Conservation (phyloP, 352 stramenopile genomes). For the Thraustotheca clavata region DNA sequence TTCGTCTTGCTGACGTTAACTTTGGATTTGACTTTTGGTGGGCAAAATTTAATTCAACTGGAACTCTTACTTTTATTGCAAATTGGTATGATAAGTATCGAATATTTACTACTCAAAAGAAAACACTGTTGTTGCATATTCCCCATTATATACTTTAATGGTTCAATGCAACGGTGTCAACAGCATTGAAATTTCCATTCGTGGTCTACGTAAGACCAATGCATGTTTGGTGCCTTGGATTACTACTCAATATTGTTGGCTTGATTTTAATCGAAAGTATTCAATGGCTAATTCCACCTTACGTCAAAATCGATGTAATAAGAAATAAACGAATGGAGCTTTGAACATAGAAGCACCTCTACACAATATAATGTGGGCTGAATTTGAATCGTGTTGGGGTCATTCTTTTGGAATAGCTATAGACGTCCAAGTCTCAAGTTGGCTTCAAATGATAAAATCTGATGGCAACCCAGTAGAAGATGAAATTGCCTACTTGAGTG, state of each 20-base stretch:
- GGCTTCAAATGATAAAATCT: too few species aligned
- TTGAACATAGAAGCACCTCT: constrained; percentile 4
- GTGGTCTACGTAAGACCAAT: not conserved
- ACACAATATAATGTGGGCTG: not conserved
- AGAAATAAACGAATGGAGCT: not conserved
- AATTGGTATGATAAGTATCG: too few species aligned
- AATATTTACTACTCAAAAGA: too few species aligned
- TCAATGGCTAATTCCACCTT: constrained; percentile 5
- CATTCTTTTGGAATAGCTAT: not conserved
- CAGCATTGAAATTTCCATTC: too few species aligned
- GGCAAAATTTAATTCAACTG: constrained; percentile 14
- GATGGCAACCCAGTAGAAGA: too few species aligned
- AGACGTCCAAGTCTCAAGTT: too few species aligned
- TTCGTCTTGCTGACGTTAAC: constrained; percentile 2
- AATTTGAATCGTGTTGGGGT: not conserved
- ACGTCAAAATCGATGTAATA: not conserved
- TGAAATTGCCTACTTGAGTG: too few species aligned
- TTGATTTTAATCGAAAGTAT: constrained; percentile 8
- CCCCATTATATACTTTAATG: too few species aligned
- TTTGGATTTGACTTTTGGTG: constrained; percentile 13
- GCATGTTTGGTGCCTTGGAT: constrained; percentile 15
- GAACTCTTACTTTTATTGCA: not conserved
- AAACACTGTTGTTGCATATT: too few species aligned
- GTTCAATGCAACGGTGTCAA: too few species aligned
- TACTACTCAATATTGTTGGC: constrained; percentile 19